Conservation (phyloP, 345 rosid genomes). For the Odontarrhena argentea region DNA sequence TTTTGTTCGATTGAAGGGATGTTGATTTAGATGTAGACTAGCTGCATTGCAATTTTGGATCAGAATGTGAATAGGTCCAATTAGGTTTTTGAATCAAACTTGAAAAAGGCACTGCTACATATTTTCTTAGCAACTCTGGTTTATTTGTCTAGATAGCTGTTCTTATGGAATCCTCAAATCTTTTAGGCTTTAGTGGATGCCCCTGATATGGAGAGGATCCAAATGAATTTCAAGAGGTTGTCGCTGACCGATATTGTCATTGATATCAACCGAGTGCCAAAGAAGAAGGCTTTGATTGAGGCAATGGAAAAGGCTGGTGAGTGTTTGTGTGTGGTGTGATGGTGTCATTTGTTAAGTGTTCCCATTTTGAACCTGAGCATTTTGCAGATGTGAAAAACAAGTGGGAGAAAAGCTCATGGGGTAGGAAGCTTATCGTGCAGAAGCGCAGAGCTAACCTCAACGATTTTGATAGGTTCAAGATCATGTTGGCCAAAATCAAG, state of each 20-base stretch:
- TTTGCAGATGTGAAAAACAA: slow-evolving; percentile 70
- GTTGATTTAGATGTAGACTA: neutral
- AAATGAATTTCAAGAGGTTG: slow-evolving; percentile 93
- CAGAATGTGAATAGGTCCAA: neutral
- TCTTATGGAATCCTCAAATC: neutral
- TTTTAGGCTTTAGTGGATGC: slow-evolving; percentile 91
- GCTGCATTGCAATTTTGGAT: neutral
- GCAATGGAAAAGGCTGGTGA: slow-evolving; percentile 95
- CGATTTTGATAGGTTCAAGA: slow-evolving; percentile 82
- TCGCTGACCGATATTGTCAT: slow-evolving; percentile 83
- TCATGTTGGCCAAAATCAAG: slow-evolving; percentile 84
- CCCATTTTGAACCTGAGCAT: neutral
- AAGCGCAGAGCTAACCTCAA: slow-evolving; percentile 69
- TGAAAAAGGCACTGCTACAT: neutral
- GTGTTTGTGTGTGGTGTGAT: slow-evolving; percentile 8
- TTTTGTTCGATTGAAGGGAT: neutral
- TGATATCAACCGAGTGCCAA: slow-evolving; percentile 75
- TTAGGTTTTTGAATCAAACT: neutral
- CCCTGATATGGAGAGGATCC: slow-evolving; percentile 88
- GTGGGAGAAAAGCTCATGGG: slow-evolving; percentile 89
- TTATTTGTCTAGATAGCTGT: neutral
- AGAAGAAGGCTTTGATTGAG: slow-evolving; percentile 80
- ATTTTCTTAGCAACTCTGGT: no score
- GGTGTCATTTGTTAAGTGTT: neutral
- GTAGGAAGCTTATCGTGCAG: slow-evolving; percentile 76